A percentile compares a stretch with the other conserved stretches of the same genome.
Conservation (phyloP, 2,329 filamentous ascomycete genomes). For the Didymella sp. region DNA sequence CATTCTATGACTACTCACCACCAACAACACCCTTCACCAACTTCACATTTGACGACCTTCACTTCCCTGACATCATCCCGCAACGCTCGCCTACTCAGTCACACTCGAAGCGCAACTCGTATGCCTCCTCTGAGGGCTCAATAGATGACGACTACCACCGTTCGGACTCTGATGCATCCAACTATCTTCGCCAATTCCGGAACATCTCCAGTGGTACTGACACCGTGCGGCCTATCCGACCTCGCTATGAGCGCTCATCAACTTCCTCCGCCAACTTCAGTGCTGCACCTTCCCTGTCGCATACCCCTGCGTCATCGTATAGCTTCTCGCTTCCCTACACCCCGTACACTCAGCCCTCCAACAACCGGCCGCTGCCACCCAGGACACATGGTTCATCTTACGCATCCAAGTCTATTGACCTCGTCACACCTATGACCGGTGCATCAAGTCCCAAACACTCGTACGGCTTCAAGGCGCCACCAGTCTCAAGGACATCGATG, state of each 20-base stretch:
- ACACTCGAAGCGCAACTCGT: conserved; percentile 49
- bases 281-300: conserved; percentile 54
- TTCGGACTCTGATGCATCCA: conserved; percentile 50
- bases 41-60: conserved; percentile 49
- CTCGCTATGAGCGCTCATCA: conserved; percentile 46
- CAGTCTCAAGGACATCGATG: conserved; percentile 43
- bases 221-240: conserved; percentile 37
- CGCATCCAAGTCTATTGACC: conserved; percentile 52
- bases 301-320: conserved; percentile 56
- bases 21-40: conserved; percentile 47
- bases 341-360: conserved; percentile 27
- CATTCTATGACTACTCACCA: conserved; percentile 45
- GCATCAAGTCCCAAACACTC: conserved; percentile 42
- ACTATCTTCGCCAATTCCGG: conserved; percentile 54
- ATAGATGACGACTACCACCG: conserved; percentile 42
- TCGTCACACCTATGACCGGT: conserved; percentile 52
- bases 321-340: conserved; percentile 55
- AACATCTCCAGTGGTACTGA: conserved; percentile 35
- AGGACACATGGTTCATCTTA: conserved; percentile 47
- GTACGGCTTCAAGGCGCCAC: conserved; percentile 45
- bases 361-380: conserved; percentile 48
- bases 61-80: conserved; percentile 55
- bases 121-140: conserved; percentile 53
- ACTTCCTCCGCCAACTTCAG: conserved; percentile 47
- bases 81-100: conserved; percentile 55